Conservation (phyloP, 257 asterid species). For the Nyctanthes arbortristis region DNA sequence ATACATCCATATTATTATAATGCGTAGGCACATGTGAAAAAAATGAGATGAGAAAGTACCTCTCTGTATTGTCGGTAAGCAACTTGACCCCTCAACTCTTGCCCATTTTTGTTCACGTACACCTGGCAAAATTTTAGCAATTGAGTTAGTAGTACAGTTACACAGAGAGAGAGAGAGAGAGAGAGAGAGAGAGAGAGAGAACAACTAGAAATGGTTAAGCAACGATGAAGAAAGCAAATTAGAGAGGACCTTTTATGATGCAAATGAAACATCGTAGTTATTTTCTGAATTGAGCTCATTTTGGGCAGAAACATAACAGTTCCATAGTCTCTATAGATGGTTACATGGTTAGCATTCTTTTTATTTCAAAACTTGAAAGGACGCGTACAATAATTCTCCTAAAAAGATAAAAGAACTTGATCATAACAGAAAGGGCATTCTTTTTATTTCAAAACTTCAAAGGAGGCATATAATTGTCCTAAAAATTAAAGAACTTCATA, state of each 20-base stretch:
- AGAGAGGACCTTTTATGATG: slow-evolving; percentile 1
- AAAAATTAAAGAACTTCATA: too few relatives aligned
- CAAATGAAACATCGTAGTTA: not conserved
- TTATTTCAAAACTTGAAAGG: not conserved
- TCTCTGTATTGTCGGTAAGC: slow-evolving; percentile 69
- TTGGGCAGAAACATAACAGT: not conserved
- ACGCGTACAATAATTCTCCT: not conserved
- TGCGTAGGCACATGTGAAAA: slow-evolving; percentile 3
- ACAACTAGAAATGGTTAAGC: slow-evolving; percentile 1
- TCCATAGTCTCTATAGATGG: not conserved
- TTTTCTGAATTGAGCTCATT: not conserved
- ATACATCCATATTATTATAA: not conserved
- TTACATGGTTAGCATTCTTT: not conserved
- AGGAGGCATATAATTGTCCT: too few relatives aligned
- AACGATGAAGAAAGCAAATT: not conserved
- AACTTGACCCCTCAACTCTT: slow-evolving; percentile 66
- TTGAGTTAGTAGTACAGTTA: not conserved
- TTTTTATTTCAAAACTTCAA: too few relatives aligned
- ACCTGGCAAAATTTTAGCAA: slow-evolving; percentile 53
- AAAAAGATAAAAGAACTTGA: not conserved
- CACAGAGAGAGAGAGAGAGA: not conserved
- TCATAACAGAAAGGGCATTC: too few relatives aligned
- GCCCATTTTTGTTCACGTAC: slow-evolving; percentile 70
- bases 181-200: not conserved
- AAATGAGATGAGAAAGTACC: slow-evolving; percentile 47